Evolutionary conservation across 176 grass and related monocot species (phyloP).

Genomic region (Guadua angustifolia): DNA sequence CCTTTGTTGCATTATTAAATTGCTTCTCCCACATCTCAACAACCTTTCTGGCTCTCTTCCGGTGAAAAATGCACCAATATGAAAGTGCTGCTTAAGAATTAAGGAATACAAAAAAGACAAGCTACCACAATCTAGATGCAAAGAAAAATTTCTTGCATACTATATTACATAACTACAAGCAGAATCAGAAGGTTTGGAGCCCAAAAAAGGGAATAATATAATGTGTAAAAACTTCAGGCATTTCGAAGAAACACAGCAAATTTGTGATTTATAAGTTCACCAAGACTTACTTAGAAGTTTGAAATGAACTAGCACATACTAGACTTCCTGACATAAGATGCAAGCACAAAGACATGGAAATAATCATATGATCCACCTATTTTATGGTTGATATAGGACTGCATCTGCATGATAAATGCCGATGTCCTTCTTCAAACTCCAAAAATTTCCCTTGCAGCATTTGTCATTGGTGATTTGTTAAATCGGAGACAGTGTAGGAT

Average conservation of each 20-base stretch:
- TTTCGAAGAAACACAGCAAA: not conserved
- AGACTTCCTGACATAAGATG: not conserved
- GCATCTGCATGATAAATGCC: not conserved
- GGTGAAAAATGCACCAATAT: constrained; percentile 90
- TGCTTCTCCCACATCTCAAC: constrained; percentile 90
- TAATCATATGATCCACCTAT: not conserved
- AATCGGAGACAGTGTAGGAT: not conserved
- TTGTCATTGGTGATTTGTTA: not conserved
- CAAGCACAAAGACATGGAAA: not conserved
- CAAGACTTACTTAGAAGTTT: not conserved
- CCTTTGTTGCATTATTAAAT: constrained; percentile 66
- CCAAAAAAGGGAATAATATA: not conserved
- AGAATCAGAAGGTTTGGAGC: not conserved
- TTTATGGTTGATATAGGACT: not conserved
- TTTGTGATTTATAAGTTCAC: not conserved
- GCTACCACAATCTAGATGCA: constrained; percentile 7
- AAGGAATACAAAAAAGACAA: constrained; percentile 59
- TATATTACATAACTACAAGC: not conserved
- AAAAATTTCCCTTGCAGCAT: constrained; percentile 1
- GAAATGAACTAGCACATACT: constrained; percentile 1
- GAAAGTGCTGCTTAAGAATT: constrained; percentile 80
- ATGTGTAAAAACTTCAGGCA: not conserved
- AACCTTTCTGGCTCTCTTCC: constrained; percentile 89
- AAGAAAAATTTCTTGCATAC: constrained; percentile 1
- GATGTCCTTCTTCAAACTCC: not conserved